Evolutionary conservation across 2,329 filamentous ascomycete species (phyloP), one percentile per base, ranked within the genome.

Genomic region (Trichoderma atroviride): DNA sequence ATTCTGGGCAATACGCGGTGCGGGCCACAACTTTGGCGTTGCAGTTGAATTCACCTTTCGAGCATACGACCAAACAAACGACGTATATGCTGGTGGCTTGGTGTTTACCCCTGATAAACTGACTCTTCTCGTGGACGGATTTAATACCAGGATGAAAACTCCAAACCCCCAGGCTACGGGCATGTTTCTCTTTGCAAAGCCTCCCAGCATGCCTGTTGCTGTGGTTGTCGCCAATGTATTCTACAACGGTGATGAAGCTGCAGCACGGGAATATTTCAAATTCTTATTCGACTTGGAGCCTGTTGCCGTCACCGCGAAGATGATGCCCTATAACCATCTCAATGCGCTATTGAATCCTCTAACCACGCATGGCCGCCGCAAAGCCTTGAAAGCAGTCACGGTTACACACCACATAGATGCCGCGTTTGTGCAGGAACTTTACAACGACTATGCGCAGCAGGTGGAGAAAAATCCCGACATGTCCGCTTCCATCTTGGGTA

Each of bases 1-100:
- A 1, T 86, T 84, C 75, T 85, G 81, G 80, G 84, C 83, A 27
- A 74, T 86, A 5, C 79, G 82, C 31, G 84, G 84, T 9, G 84
- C 83, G 0, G 83, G 84, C 6, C 75, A 79, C 11, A 81, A 81
- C 61, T 83, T 84, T 67, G 82, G 81, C 4, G 78, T 83, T n/a
- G 79, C 79, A 0, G 80, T 79, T 0, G 76, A 76, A 0, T 83
- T 84, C 58, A 74, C 75, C 10, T 74, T 72, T 10, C 70, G 73
- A 11, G 75, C 70, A 3, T 75, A 78, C 53, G 70, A 67, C 1
- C 79, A 81, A 64, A 72, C 68, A 2, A 69, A 75, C 14, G 56
- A 53, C 4, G 74, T 79, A 19, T 81, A 77, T 74, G 75, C 74
- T 5, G 79, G 79, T 1, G 66, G 71, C 1, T 9, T 80, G 13